These are phyloP conservation scores for Aspergillus sp. DNA, from an alignment of 2,329 filamentous ascomycete species.

Conservation along the genomic window DNA sequence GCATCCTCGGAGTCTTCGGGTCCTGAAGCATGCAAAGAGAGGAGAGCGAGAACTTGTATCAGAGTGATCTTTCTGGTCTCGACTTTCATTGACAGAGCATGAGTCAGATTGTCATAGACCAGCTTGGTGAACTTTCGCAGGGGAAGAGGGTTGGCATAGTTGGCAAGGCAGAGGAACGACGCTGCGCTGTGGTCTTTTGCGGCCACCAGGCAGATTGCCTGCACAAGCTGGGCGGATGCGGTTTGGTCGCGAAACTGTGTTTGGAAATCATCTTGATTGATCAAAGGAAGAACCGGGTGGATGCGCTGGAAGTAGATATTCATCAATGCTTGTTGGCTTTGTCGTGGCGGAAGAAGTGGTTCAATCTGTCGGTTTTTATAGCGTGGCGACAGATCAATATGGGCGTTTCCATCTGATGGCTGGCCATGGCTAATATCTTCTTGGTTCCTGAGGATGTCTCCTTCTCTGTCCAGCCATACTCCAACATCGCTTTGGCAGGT, in stretches of 20 bases:
- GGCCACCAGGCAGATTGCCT: constrained; percentile 26
- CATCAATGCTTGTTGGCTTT: constrained; percentile 18
- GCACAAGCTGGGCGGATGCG: constrained; percentile 19
- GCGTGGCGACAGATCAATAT: neutral
- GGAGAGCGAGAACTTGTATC: constrained; percentile 25
- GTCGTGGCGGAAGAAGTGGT: constrained; percentile 6
- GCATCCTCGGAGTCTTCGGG: constrained; percentile 25
- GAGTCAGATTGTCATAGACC: constrained; percentile 17
- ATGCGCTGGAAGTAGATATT: constrained; percentile 26
- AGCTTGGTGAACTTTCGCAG: constrained; percentile 7
- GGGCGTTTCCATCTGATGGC: neutral
- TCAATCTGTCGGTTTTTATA: neutral
- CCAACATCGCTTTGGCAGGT: constrained; percentile 9
- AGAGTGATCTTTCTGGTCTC: constrained; percentile 14
- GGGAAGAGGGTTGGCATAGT: neutral
- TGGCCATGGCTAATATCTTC: no score
- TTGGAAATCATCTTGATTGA: constrained; percentile 20
- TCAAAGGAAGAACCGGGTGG: constrained; percentile 23
- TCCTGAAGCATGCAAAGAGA: constrained; percentile 28
- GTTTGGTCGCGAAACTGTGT: constrained; percentile 14
- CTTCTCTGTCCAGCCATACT: constrained; percentile 5
- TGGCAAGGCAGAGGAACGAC: constrained; percentile 16
- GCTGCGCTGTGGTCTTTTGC: constrained; percentile 23
- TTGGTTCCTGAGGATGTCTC: no score
- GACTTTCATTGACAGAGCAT: constrained; percentile 17